A percentile compares a stretch with the other conserved stretches of the same genome.
These are phyloP conservation scores for Fusarium sororula DNA, from an alignment of 2,329 filamentous ascomycete genomes.

Conservation along the genomic window DNA sequence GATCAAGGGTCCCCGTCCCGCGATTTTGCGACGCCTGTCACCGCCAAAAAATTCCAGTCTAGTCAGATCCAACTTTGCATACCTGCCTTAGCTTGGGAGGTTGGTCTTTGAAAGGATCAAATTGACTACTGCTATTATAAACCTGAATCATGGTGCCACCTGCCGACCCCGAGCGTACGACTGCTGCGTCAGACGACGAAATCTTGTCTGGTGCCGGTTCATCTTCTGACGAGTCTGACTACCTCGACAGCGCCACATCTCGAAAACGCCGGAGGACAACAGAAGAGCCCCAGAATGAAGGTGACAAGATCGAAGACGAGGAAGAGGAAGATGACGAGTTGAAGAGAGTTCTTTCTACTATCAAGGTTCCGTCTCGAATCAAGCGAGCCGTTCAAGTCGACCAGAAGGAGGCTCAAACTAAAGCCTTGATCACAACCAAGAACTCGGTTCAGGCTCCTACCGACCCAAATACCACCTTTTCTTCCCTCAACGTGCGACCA, in stretches of 20 bases:
- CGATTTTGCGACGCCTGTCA: constrained; percentile 38
- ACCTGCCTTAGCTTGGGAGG: neutral
- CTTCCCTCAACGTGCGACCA: constrained; percentile 76
- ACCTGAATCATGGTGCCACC: constrained; percentile 33
- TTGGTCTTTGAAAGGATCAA: constrained; percentile 20
- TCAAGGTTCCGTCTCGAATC: constrained; percentile 64
- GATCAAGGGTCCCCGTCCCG: constrained; percentile 23
- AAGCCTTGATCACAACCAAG: constrained; percentile 35
- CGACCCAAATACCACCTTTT: constrained; percentile 72
- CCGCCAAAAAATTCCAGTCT: constrained; percentile 41
- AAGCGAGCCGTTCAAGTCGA: constrained; percentile 49
- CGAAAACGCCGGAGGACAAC: constrained; percentile 58
- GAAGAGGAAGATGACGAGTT: constrained; percentile 47
- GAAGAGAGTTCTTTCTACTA: constrained; percentile 51
- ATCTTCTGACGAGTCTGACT: constrained; percentile 57
- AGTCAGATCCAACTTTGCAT: constrained; percentile 20
- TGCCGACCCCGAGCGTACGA: constrained; percentile 30
- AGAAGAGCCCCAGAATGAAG: constrained; percentile 37
- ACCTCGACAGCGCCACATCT: constrained; percentile 55
- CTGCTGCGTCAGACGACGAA: constrained; percentile 26
- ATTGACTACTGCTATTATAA: constrained; percentile 37
- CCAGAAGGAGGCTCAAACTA: constrained; percentile 28
- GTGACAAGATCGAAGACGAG: constrained; percentile 40
- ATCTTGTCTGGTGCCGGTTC: constrained; percentile 25
- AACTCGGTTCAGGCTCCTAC: constrained; percentile 59